Evolutionary conservation across 768 basidiomycete genomes (phyloP).

Genomic region (Podaxis sp.): DNA sequence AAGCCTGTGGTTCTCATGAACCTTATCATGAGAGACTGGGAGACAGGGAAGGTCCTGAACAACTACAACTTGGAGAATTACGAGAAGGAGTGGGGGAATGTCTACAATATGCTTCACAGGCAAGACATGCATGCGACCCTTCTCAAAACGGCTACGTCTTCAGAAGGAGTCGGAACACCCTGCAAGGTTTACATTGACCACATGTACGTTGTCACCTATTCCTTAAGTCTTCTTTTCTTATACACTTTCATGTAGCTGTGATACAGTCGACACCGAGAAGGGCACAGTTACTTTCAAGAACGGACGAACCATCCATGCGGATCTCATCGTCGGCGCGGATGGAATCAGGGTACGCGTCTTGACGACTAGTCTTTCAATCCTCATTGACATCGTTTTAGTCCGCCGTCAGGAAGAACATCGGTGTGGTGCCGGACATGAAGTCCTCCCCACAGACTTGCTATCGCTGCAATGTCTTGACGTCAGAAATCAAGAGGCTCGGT

Average conservation of each 20-base stretch:
- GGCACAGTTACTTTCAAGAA: slow-evolving; percentile 26
- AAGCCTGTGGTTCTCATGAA: slow-evolving; percentile 31
- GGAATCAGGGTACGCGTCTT: slow-evolving; percentile 28
- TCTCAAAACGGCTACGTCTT: slow-evolving; percentile 25
- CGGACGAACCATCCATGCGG: slow-evolving; percentile 24
- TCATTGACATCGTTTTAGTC: slow-evolving; percentile 19
- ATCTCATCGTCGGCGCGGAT: slow-evolving; percentile 33
- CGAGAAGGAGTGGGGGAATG: slow-evolving; percentile 30
- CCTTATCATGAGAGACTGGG: slow-evolving; percentile 34
- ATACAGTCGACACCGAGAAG: slow-evolving; percentile 23
- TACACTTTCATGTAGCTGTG: slow-evolving; percentile 19
- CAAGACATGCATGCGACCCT: slow-evolving; percentile 32
- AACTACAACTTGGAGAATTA: slow-evolving; percentile 30
- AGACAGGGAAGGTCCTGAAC: slow-evolving; percentile 30
- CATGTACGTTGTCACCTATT: slow-evolving; percentile 17
- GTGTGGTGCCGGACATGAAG: slow-evolving; percentile 27
- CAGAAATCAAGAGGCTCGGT: slow-evolving; percentile 28
- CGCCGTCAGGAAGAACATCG: slow-evolving; percentile 25
- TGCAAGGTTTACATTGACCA: slow-evolving; percentile 27
- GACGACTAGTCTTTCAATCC: neutral
- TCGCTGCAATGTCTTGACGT: slow-evolving; percentile 29
- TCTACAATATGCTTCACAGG: slow-evolving; percentile 33
- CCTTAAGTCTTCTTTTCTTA: neutral
- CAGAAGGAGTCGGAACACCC: slow-evolving; percentile 26
- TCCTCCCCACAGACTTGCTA: slow-evolving; percentile 34